These are phyloP conservation scores for Rhodotorula kratochvilovae DNA, from an alignment of 768 basidiomycete species.

Conservation along the genomic window DNA sequence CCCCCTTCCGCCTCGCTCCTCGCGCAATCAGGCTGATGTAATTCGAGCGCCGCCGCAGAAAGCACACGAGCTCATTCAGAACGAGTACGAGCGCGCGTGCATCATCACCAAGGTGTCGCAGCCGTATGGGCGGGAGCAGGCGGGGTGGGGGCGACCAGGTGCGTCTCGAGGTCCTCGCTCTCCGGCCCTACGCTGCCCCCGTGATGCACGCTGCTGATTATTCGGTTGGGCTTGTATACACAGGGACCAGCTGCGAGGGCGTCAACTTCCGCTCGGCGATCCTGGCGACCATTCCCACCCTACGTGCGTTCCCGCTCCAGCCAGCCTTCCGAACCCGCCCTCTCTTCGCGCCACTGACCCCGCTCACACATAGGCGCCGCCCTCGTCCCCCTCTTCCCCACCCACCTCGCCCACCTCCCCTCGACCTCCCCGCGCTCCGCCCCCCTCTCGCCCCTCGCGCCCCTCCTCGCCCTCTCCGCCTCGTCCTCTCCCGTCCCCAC, in stretches of 20 bases:
- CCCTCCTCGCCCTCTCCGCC: background rate
- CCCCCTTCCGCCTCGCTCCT: background rate
- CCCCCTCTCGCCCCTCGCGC: conserved; percentile 17
- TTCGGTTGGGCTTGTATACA: fast-evolving
- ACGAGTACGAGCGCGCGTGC: conserved; percentile 19
- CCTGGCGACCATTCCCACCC: conserved; percentile 10
- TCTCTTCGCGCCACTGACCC: background rate
- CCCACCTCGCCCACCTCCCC: conserved; percentile 2
- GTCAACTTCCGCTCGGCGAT: conserved; percentile 14
- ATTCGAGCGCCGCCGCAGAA: background rate
- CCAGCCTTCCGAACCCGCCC: too few relatives aligned
- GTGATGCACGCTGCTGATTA: too few relatives aligned
- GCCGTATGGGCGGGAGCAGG: conserved; percentile 9
- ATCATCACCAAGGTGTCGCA: conserved; percentile 18
- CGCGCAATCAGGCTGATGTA: background rate
- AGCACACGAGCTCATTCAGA: conserved; percentile 13
- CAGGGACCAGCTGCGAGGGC: conserved; percentile 4
- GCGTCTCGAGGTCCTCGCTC: background rate
- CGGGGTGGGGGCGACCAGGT: conserved; percentile 12
- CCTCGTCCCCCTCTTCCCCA: background rate
- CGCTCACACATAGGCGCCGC: background rate
- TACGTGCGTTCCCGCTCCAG: conserved; percentile 1
- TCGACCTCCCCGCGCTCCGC: background rate
- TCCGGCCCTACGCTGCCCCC: too few relatives aligned
- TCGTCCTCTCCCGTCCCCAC: background rate